Evolutionary conservation across 2,329 filamentous ascomycete genomes (phyloP), one percentile per base, ranked within the genome.

Genomic region (Didymella glomerata): DNA sequence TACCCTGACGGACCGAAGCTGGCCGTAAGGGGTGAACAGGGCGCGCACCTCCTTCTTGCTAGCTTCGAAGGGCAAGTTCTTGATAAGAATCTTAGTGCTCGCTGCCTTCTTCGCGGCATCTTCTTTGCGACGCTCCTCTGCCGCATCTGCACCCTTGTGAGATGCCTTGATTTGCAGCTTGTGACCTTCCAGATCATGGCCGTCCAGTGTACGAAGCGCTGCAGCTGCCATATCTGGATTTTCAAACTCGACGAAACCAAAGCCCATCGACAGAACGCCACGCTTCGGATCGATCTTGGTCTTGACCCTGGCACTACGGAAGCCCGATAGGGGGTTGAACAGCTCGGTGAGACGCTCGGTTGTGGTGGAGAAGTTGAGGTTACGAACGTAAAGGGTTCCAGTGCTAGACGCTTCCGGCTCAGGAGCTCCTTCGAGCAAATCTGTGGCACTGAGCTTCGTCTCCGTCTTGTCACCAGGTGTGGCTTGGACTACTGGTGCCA

Each of bases 21-120:
- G 90, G 45, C 95, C 96, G 79, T 97, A 98, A 34, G 92, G 88
- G 62, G 91, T 88, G 76, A 98, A 93, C 41, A 98, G 84, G 53
- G 90, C 84, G 63, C 92, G 87, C 58, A 99, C 85, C 76, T 99
- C 95, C 78, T 96, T 95, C 82, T 97, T 97, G 57, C 69, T 72
- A 56, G 91, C 90, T 81, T 98, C 92, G 81, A 99, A 99, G 20
- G 95, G 94, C 78, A 99, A 81, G 82, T 99, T 99, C 84, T 98
- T 99, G 82, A 99, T 90, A 78, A 98, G 89, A 73, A 99, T 90
- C 84, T 98, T 98, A 47, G 93, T 97, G 67, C 88, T 86, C 24
- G 91, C 88, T 49, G 86, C 80, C 78, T 94, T 96, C 83, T 93
- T 96, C 49, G 90, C 88, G 65, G 86, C 87, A 73, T 98, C 93